phyloP scores from a whole-genome alignment of 257 asterid species.

The Rehmannia glutinosa region DNA sequence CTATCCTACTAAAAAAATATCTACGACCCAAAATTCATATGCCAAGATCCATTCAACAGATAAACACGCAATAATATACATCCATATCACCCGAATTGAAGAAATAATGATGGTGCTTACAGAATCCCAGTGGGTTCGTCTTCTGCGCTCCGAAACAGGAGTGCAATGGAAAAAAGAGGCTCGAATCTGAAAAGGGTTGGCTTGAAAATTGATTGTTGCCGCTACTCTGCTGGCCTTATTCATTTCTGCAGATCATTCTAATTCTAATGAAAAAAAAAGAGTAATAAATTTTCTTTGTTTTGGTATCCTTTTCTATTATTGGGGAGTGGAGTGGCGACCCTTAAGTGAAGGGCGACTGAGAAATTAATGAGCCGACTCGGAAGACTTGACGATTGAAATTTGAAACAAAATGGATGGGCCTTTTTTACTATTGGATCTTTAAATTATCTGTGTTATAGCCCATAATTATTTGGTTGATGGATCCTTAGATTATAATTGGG shows the following conservation, averaged over 20 bases:
- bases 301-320: not conserved
- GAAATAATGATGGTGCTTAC: slow-evolving; percentile 32
- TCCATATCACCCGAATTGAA: not conserved
- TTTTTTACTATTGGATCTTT: too few species aligned
- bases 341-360: slow-evolving; percentile 18
- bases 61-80: too few species aligned
- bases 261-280: not conserved
- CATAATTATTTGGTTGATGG: not conserved
- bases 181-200: slow-evolving; percentile 43
- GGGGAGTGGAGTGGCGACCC: slow-evolving; percentile 31
- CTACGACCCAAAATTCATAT: not conserved
- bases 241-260: slow-evolving; percentile 45
- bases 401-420: not conserved
- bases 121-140: slow-evolving; percentile 57
- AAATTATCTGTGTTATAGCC: too few species aligned
- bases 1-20: not conserved
- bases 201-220: slow-evolving; percentile 40
- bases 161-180: slow-evolving; percentile 59
- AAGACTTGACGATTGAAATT: not conserved
- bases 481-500: not conserved
- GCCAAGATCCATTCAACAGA: not conserved
- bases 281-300: not conserved
- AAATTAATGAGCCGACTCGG: slow-evolving; percentile 24
- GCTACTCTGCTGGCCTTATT: slow-evolving; percentile 42
- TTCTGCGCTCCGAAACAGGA: slow-evolving; percentile 65